Evolutionary conservation across 2,329 filamentous ascomycete genomes (phyloP), one percentile per base, ranked within the genome.

Genomic region (Curvularia verruculosa): DNA sequence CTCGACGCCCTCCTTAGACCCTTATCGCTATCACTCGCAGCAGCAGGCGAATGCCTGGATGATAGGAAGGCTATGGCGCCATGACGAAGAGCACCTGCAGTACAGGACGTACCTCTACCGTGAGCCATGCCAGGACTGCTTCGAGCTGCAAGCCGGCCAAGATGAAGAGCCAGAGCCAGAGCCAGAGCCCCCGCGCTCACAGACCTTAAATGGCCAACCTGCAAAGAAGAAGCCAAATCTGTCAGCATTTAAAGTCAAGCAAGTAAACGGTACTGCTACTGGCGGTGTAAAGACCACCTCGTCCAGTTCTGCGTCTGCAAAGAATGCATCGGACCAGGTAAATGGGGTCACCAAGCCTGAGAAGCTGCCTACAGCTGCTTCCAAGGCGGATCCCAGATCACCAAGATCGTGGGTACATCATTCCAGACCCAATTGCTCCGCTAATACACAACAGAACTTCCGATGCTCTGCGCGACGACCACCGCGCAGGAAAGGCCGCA

Each of bases 181-280:
- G 51, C 79, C 79, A 63, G 73, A 78, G 58, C 74, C 70, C 24
- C 75, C 78, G 50, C 68, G 72, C 60, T 62, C 69, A 9, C 68
- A 71, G 44, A 53, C 64, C 12, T 64, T 65, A n/a, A 72, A 69
- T 53, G 80, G 49, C 23, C 69, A 70, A 26, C 76, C 64, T 43
- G 78, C 79, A 23, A 87, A 84, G 75, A 87, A 86, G 77, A 87
- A 86, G 72, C 87, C 88, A 59, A 86, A 79, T 52, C 72, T 88
- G 51, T 83, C 80, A 40, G 85, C 84, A 37, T 88, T 87, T 73
- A 87, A 85, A 73, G 84, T 81, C 58, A 85, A 85, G 64, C 72
- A 80, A 68, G 81, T 69, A 3, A 75, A 69, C 55, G 75, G 72
- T 45, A 59, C 69, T 51, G 63, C 64, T 23, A 67, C 71, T 2